A percentile compares a stretch with the other conserved stretches of the same genome.
These are phyloP conservation scores for Wallacemonas sp. DNA, from an alignment of 208 protist species.

Conservation along the genomic window DNA sequence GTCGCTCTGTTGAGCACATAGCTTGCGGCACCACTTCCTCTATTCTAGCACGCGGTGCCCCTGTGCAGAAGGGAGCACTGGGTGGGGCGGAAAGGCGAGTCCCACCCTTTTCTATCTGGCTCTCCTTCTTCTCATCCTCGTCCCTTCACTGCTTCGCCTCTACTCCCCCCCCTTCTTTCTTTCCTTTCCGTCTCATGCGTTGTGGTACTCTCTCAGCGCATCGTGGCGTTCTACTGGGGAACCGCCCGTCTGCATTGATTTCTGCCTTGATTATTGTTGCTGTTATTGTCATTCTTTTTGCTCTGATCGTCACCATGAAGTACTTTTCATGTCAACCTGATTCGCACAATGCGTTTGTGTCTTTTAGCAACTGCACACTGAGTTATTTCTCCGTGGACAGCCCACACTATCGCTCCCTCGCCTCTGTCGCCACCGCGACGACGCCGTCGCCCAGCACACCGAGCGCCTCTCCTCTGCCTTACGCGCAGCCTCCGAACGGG, in stretches of 20 bases:
- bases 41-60: too few relatives aligned
- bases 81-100: background rate
- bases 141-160: background rate
- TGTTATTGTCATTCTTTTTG: conserved; percentile 19
- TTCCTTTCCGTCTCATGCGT: background rate
- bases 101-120: background rate
- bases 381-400: conserved; percentile 75
- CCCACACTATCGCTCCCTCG: conserved; percentile 22
- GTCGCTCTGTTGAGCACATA: too few relatives aligned
- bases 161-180: background rate
- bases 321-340: conserved; percentile 81
- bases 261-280: background rate
- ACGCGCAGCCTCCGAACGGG: background rate
- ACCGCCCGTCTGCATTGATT: background rate
- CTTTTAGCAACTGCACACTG: conserved; percentile 62
- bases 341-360: conserved; percentile 80
- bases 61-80: too few relatives aligned
- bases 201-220: too few relatives aligned
- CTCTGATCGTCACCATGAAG: conserved; percentile 59
- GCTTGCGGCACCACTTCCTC: too few relatives aligned
- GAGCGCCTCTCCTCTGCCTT: background rate
- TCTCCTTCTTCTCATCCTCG: background rate
- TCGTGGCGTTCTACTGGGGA: too few relatives aligned
- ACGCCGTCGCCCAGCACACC: conserved; percentile 3
- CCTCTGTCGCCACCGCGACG: too few relatives aligned